Conservation (phyloP, 2,329 filamentous ascomycete genomes). For the Diaporthe longicolla region DNA sequence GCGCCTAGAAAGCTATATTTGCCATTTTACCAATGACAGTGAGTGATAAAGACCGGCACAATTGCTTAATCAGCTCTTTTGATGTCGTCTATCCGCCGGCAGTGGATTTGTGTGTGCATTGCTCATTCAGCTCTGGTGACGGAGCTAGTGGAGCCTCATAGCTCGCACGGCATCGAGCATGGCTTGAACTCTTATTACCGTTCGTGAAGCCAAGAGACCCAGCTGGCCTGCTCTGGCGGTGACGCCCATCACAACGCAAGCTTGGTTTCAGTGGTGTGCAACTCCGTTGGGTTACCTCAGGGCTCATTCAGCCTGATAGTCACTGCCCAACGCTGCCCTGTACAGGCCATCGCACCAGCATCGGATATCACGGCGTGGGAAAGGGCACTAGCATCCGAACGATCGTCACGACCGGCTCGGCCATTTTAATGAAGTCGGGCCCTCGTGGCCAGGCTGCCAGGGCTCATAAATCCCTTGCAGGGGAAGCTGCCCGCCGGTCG, state of each 20-base stretch:
- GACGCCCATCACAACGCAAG: not conserved
- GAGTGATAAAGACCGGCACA: not conserved
- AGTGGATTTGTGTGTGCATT: not conserved
- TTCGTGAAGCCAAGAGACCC: not conserved
- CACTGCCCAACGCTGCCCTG: slow-evolving; percentile 4
- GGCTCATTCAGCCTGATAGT: slow-evolving; percentile 21
- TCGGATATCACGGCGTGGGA: slow-evolving; percentile 28
- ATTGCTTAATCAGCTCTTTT: not conserved
- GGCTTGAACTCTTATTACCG: not conserved
- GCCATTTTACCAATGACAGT: not conserved
- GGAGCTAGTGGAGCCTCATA: not conserved
- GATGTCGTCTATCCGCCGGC: not conserved
- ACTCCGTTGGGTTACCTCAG: not conserved
- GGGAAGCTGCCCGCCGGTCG: slow-evolving; percentile 17
- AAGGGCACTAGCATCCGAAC: slow-evolving; percentile 10
- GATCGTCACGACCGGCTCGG: slow-evolving; percentile 25
- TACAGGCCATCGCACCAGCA: not conserved
- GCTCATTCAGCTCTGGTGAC: not conserved
- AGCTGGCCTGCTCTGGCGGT: not conserved
- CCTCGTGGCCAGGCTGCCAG: slow-evolving; percentile 26
- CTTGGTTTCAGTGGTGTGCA: not conserved
- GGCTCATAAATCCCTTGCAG: slow-evolving; percentile 26
- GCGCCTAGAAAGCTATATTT: not conserved
- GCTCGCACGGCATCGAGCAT: not conserved
- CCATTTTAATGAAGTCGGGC: slow-evolving; percentile 12